Evolutionary conservation across 192 early-diverging fungal genomes (phyloP), one percentile per base, ranked within the genome.

Genomic region (Kickxella alabastrina): DNA sequence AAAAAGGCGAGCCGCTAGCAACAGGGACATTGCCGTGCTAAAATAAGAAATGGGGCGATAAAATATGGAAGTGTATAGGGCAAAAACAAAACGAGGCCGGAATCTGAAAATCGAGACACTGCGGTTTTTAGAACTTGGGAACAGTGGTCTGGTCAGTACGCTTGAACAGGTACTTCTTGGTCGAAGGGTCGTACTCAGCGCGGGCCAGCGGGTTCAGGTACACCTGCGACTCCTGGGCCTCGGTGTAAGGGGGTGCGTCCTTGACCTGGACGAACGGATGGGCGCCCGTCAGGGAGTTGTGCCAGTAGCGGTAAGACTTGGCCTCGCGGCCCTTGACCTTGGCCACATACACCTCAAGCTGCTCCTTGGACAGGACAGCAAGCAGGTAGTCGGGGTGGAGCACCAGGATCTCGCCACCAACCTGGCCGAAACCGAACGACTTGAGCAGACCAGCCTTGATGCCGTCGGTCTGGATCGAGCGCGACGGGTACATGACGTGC

Each of bases 401-500:
- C 10, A 84, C 64, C 21, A 83, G 69, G 19, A 82, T 41, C 55
- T 85, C 84, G 18, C 76, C 82, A 26, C 84, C 82, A 46, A 77
- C 82, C 54, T 85, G 82, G n/a, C 82, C 84, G 51, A 83, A 83
- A 3, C 84, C 84, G 49, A 85, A 85, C 25, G 59, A 66, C 64
- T 83, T 85, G 40, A 85, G 64, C 22, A 85, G 49, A 43, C 62
- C 83, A 17, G 83, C 83, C 35, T 75, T 78, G 58, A 83, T 62
- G 36, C 84, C 84, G 53, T 77, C 73, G n/a, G 82, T 85, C 52
- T 82, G 65, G 46, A 85, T 79, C 4, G 82, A 59, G 35, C 65
- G 70, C 27, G 83, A 85, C n/a, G 88, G 89, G 77, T 90, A 93
- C 15, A 89, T 52, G 47, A 92, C 78, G 66, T 90, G 70, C 52